Evolutionary conservation across 2,329 filamentous ascomycete genomes (phyloP).

Genomic region (Penicillium brevicompactum): DNA sequence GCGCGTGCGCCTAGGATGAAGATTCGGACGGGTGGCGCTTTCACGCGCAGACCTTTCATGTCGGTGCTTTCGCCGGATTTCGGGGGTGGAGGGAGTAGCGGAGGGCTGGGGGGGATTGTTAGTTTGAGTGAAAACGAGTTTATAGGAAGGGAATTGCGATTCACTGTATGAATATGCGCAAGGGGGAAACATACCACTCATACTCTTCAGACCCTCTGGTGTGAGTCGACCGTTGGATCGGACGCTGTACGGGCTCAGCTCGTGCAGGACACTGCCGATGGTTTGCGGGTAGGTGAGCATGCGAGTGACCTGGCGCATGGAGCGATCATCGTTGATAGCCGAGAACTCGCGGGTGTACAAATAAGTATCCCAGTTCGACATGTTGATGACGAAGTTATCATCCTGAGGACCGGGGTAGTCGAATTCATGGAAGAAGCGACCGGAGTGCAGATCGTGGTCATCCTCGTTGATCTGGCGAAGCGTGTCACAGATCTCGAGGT

Average conservation of each 20-base stretch:
- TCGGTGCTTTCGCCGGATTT: constrained; percentile 71
- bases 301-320: constrained; percentile 89
- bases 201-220: constrained; percentile 85
- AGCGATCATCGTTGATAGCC: constrained; percentile 86
- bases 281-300: constrained; percentile 93
- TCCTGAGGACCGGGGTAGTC: constrained; percentile 86
- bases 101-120: constrained; percentile 60
- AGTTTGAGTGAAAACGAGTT: background rate
- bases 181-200: constrained; percentile 71
- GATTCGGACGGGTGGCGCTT: constrained; percentile 83
- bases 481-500: constrained; percentile 89
- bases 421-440: constrained; percentile 90
- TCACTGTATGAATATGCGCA: background rate
- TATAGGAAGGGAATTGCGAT: too few species aligned
- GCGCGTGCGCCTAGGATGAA: constrained; percentile 94
- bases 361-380: constrained; percentile 98
- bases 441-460: constrained; percentile 90
- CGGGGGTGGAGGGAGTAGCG: constrained; percentile 89
- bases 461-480: constrained; percentile 95
- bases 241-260: constrained; percentile 88
- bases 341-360: constrained; percentile 89
- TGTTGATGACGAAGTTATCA: constrained; percentile 90
- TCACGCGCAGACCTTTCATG: constrained; percentile 78
- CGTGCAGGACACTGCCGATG: constrained; percentile 87
- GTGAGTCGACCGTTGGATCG: constrained; percentile 76